Percentiles rank a stretch among this genome's conserved stretches.
Evolutionary conservation across 2,329 filamentous ascomycete genomes (phyloP).

Genomic region (Fusarium foetens): DNA sequence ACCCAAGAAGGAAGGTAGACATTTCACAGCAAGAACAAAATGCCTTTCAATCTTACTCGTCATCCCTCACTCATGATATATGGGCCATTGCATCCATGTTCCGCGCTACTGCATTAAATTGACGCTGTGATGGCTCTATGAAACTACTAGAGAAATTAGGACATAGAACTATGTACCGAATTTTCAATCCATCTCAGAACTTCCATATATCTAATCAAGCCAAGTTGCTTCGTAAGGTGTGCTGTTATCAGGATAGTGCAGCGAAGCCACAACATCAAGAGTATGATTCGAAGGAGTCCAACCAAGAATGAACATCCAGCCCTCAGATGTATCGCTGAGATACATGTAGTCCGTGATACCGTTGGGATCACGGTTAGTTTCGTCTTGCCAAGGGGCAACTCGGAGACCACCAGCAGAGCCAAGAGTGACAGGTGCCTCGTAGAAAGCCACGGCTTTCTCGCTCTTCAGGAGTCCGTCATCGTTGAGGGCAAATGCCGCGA

Average conservation of each 20-base stretch:
- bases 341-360: slow-evolving; percentile 5
- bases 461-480: not conserved
- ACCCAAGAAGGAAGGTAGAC: not conserved
- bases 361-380: not conserved
- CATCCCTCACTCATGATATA: not conserved
- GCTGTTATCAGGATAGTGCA: not conserved
- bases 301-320: slow-evolving; percentile 1
- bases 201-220: not conserved
- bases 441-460: not conserved
- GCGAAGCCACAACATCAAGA: not conserved
- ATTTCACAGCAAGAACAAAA: not conserved
- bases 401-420: slow-evolving; percentile 1
- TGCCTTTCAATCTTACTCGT: not conserved
- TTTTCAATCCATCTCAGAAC: not conserved
- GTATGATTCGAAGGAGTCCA: slow-evolving; percentile 1
- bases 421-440: slow-evolving; percentile 5
- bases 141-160: not conserved
- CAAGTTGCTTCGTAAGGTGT: slow-evolving; percentile 8
- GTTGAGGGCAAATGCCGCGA: not conserved
- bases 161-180: too few relatives aligned
- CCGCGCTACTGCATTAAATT: not conserved
- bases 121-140: not conserved
- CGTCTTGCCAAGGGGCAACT: not conserved
- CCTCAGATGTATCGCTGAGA: not conserved
- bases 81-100: not conserved